Base-by-base conservation (phyloP, 2,329 filamentous ascomycete species). In the Gnomoniopsis sp. region DNA sequence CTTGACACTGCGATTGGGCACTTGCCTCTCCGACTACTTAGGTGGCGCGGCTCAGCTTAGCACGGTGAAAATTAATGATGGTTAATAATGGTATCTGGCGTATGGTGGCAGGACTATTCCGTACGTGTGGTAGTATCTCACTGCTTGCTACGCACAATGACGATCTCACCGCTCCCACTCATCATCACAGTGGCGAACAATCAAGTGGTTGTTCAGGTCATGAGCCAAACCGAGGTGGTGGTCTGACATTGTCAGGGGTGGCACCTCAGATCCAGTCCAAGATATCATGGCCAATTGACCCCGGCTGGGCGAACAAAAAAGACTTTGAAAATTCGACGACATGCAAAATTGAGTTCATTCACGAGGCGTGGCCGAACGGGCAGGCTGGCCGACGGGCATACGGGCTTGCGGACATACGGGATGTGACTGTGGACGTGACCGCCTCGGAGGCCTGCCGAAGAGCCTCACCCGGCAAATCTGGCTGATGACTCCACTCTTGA, bases 361-460 rank as follows among this genome's bases (percentile, higher is more conserved):
- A 17, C n/a, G 19, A n/a, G 36, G 14, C 14, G 17, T n/a, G 3
- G 17, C 12, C 36, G 17, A 15, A 41, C 12, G 36, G 36, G 14
- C 36, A 14, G 14, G 14, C 17, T 6, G 38, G 38, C 38, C 14
- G 12, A 41, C 38, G 38, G 34, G 34, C 8, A 36, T 36, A 36
- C 34, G 15, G 7, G 34, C 7, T 36, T 36, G 8, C 50, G 44
- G 48, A 44, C 14, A 33, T 22, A 55, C 34, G 41, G 47, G 34
- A 34, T 23, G 59, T 49, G 49, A 53, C 48, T 49, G 58, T 17
- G 49, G 41, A 58, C 55, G 59, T 52, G 48, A 51, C 59, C 59
- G 19, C 22, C 34, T 50, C 51, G 56, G 56, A 61, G 59, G 59
- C 59, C 59, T 61, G 49, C 41, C 56, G 56, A 55, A 61, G 59